Evolutionary conservation across 129 eudicot species (phyloP).

Genomic region (Daucus carota): DNA sequence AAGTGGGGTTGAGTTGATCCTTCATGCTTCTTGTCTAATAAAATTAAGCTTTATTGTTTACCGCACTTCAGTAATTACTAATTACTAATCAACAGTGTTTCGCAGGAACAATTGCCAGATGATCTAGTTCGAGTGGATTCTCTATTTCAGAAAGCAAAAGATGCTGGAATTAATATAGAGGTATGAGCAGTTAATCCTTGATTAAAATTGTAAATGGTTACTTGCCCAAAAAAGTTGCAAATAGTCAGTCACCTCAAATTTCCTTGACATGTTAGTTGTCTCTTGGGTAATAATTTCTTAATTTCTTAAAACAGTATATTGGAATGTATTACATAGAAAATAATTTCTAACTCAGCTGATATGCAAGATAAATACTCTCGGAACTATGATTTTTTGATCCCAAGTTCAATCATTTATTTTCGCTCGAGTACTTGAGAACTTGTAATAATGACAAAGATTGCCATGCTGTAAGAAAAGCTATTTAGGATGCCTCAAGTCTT

Average conservation of each 20-base stretch:
- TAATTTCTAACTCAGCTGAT: not conserved
- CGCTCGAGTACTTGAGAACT: not conserved
- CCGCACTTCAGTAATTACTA: not conserved
- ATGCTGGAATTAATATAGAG: constrained; percentile 81
- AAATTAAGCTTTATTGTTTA: not conserved
- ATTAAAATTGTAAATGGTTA: not conserved
- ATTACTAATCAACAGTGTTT: constrained; percentile 5
- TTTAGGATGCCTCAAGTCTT: not conserved
- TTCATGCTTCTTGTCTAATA: not conserved
- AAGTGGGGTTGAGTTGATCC: not conserved
- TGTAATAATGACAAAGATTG: not conserved
- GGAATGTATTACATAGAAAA: not conserved
- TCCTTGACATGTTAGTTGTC: not conserved
- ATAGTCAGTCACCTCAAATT: not conserved
- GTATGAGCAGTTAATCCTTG: constrained; percentile 26
- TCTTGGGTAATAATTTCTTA: not conserved
- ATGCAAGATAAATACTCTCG: not conserved
- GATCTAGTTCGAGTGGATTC: constrained; percentile 75
- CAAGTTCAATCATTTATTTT: not conserved
- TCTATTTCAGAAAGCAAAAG: constrained; percentile 69
- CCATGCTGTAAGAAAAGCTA: not conserved
- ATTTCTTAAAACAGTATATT: not conserved
- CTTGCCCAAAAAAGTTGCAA: not conserved
- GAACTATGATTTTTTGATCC: not conserved
- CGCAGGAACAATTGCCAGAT: constrained; percentile 87